A percentile compares a stretch with the other conserved stretches of the same genome.
phyloP scores from a whole-genome alignment of 2,329 filamentous ascomycete species.

The Aureobasidium sp. region DNA sequence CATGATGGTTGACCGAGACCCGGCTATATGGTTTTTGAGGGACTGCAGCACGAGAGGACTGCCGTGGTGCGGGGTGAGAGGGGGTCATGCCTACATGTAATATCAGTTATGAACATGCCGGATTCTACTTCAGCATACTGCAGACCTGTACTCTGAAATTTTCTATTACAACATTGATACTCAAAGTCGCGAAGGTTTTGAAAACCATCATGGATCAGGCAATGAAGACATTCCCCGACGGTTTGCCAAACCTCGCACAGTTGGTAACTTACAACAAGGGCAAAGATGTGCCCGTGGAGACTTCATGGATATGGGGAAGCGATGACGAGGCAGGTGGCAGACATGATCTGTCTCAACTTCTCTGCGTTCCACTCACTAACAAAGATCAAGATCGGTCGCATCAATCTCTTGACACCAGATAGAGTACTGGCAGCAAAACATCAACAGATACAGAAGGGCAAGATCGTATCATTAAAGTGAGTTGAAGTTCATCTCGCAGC shows the following conservation, averaged over 20 bases:
- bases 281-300: neutral
- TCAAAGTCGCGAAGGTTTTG: too few species aligned
- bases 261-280: neutral
- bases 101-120: too few species aligned
- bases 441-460: neutral
- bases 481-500: too few species aligned
- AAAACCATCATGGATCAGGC: constrained; percentile 3
- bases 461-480: neutral
- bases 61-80: too few species aligned
- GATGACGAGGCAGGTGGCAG: neutral
- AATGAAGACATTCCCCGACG: neutral
- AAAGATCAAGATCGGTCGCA: constrained; percentile 14
- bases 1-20: too few species aligned
- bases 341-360: too few species aligned
- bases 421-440: neutral
- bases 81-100: too few species aligned
- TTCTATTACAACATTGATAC: too few species aligned
- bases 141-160: too few species aligned
- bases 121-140: too few species aligned
- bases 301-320: neutral
- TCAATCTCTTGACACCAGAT: constrained; percentile 23
- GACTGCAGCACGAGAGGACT: too few species aligned
- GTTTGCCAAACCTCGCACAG: neutral
- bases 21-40: too few species aligned
- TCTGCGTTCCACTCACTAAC: neutral